These are phyloP conservation scores for Alternaria sp. DNA, from an alignment of 2,329 filamentous ascomycete species.

Conservation along the genomic window DNA sequence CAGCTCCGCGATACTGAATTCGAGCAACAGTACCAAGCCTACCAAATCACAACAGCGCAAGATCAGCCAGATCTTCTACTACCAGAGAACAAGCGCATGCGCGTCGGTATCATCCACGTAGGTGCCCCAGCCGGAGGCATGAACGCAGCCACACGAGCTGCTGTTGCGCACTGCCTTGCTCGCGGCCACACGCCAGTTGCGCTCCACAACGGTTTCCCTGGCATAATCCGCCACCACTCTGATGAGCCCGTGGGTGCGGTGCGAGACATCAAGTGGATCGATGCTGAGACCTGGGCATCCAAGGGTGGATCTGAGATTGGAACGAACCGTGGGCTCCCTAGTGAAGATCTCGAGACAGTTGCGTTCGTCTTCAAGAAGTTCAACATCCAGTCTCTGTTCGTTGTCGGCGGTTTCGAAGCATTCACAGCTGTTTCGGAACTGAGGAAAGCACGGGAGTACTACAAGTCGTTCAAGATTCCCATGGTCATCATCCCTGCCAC, in stretches of 20 bases:
- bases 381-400: slow-evolving; percentile 89
- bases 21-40: slow-evolving; percentile 88
- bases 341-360: slow-evolving; percentile 84
- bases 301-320: slow-evolving; percentile 98
- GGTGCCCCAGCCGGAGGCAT: slow-evolving; percentile 97
- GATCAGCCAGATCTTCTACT: slow-evolving; percentile 74
- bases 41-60: slow-evolving; percentile 88
- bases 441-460: slow-evolving; percentile 79
- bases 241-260: slow-evolving; percentile 85
- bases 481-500: slow-evolving; percentile 93
- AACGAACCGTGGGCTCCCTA: slow-evolving; percentile 92
- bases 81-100: slow-evolving; percentile 82
- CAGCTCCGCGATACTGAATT: slow-evolving; percentile 90
- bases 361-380: slow-evolving; percentile 86
- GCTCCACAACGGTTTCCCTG: slow-evolving; percentile 96
- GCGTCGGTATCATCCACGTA: slow-evolving; percentile 94
- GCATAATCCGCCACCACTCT: slow-evolving; percentile 87
- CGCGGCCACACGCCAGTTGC: slow-evolving; percentile 92
- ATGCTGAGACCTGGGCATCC: slow-evolving; percentile 94
- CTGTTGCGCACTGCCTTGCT: slow-evolving; percentile 89
- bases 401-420: slow-evolving; percentile 95
- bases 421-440: slow-evolving; percentile 92
- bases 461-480: slow-evolving; percentile 88
- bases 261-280: slow-evolving; percentile 87
- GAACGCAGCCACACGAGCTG: slow-evolving; percentile 94